Base-by-base conservation (phyloP, 2,329 filamentous ascomycete genomes). In the Colletotrichum noveboracense region DNA sequence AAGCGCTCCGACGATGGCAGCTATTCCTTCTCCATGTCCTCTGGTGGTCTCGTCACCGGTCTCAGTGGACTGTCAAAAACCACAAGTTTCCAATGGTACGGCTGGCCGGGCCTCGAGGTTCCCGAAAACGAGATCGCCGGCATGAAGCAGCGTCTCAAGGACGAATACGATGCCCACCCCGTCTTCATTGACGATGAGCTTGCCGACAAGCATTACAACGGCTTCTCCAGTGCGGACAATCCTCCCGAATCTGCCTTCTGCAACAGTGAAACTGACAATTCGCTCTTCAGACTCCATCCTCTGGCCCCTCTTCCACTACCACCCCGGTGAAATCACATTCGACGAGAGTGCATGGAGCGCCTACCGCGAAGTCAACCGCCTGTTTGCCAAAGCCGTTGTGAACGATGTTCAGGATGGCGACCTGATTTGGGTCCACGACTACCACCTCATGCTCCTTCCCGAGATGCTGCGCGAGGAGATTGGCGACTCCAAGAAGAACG, bases 301-400 rank as follows among this genome's bases (percentile, higher is more conserved):
- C 76, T 99, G 97, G 97, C 97, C 97, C 4, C 92, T 99, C 52
- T 98, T 99, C 89, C 97, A 98, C 88, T 98, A 98, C 87, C 97
- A 99, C 85, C 96, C 97, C 66, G 96, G 96, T 83, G 96, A 98
- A 89, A 98, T 98, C 80, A 98, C 96, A 60, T 98, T 98, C 84
- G 96, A 98, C 86, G 96, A 98, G 86, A 94, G 93, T 56, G 94
- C 96, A 6, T 99, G 97, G 97, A 91, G 93, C 28, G 96, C 96
- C 68, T 98, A 98, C 88, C 93, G 93, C 81, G 94, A 98, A 82
- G 96, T 97, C 79, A 99, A 98, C 86, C 92, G 94, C 64, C 90
- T 98, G 9, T 99, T 98, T 82, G 96, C 97, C 75, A 93, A 96
- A 86, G 93, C 94, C 16, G 94, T 99, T 78, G 93, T 94, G 71